Conservation (phyloP, 1,139 yeast genomes). For the Diutina sp. region DNA sequence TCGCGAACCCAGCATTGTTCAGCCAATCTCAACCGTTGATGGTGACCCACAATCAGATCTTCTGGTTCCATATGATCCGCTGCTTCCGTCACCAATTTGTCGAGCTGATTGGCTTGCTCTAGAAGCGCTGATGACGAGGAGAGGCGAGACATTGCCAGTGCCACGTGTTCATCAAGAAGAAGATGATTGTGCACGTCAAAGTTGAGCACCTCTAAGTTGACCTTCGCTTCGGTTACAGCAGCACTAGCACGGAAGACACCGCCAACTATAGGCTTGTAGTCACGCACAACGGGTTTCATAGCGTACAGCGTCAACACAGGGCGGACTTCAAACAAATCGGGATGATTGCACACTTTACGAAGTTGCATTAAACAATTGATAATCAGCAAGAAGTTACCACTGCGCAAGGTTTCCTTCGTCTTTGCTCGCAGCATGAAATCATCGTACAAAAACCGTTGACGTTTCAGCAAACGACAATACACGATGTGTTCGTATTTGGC, state of each 20-base stretch:
- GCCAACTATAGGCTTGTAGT: conserved; percentile 33
- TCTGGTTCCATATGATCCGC: conserved; percentile 19
- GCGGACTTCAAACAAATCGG: conserved; percentile 90
- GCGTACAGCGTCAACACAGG: conserved; percentile 90
- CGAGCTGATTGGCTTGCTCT: conserved; percentile 28
- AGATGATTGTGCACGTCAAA: conserved; percentile 43
- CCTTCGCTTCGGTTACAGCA: conserved; percentile 10
- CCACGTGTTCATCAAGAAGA: conserved; percentile 30
- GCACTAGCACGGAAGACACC: conserved; percentile 28
- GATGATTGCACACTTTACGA: conserved; percentile 95
- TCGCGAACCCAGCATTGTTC: conserved; percentile 39
- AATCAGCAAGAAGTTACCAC: conserved; percentile 90
- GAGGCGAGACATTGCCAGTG: conserved; percentile 29
- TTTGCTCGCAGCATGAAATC: conserved; percentile 97
- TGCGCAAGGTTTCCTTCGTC: conserved; percentile 84
- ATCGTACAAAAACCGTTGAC: conserved; percentile 86
- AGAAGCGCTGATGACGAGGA: conserved; percentile 35
- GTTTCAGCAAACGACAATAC: conserved; percentile 80
- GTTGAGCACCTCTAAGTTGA: conserved; percentile 50
- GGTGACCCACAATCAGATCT: conserved; percentile 44
- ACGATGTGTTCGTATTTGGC: conserved; percentile 93
- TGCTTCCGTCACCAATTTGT: conserved; percentile 18
- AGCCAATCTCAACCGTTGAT: conserved; percentile 38
- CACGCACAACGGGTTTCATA: conserved; percentile 45
- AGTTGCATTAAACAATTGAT: conserved; percentile 97